Evolutionary conservation across 306 rosid species (phyloP).

Genomic region (Styphnolobium japonicum): DNA sequence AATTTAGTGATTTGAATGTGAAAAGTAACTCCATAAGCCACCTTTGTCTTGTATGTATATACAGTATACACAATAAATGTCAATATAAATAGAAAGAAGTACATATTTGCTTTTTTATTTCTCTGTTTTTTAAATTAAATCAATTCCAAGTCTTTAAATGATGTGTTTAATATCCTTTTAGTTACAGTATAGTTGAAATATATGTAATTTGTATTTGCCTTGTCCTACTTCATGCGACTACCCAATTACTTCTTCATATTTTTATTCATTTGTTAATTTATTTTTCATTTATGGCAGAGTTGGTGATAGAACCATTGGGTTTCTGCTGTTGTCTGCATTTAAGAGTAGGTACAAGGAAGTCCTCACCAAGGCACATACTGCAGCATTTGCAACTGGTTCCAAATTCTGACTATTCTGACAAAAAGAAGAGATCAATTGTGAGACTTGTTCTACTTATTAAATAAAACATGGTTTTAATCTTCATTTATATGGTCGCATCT

Average conservation of each 20-base stretch:
- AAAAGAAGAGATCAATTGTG: slow-evolving; percentile 79
- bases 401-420: slow-evolving; percentile 62
- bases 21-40: background rate
- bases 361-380: slow-evolving; percentile 87
- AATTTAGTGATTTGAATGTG: background rate
- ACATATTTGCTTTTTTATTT: background rate
- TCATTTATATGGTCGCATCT: background rate
- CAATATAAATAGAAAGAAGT: background rate
- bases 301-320: slow-evolving; percentile 73
- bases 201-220: background rate
- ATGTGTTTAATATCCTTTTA: background rate
- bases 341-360: slow-evolving; percentile 85
- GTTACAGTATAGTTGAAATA: background rate
- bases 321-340: slow-evolving; percentile 85
- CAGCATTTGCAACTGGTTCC: slow-evolving; percentile 66
- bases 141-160: background rate
- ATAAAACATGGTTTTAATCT: slow-evolving; percentile 10
- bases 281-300: slow-evolving; percentile 54
- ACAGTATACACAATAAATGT: background rate
- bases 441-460: slow-evolving; percentile 35
- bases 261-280: background rate
- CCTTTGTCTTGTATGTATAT: background rate
- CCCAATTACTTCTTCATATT: background rate
- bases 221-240: background rate
- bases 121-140: background rate